Base-by-base conservation (phyloP, 768 basidiomycete species). In the Myochromella boudieri region DNA sequence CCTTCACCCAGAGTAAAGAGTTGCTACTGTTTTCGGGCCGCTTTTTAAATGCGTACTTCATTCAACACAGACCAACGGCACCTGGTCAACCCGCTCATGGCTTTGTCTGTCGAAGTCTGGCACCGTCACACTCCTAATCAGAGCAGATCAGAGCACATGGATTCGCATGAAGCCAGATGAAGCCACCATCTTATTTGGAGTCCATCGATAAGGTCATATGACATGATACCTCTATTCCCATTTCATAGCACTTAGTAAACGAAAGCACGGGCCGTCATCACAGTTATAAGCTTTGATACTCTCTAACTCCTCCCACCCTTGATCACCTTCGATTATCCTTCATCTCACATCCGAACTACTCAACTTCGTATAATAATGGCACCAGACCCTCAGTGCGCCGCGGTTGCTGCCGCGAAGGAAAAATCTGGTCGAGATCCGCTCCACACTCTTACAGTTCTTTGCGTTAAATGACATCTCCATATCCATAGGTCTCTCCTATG, bases 341-440 rank as follows among this genome's bases (percentile, higher is more conserved):
- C 29, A 42, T 17, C 42, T 21, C 25, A 18, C 37, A 22, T 32
- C 24, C 21, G 41, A 27, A 14, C 40, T 6, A 7, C 18, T n/a
- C n/a, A n/a, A n/a, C n/a, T 34, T 34, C 5, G 6, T 34, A 39
- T 20, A 41, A 44, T 4, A n/a, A 58, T 58, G 57, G 57, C 57
- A 38, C 52, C 54, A 38, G 68, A 74, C 66, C 77, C 77, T 8
- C 75, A 73, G 60, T 87, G 86, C 65, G 55, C 72, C 55, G 84
- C 83, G 37, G 68, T 88, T 55, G 68, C 68, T 53, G 66, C 66
- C 22, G 84, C 83, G 10, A 71, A 78, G 68, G 42, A 56, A 1
- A 67, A 59, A 56, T 68, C 72, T 52, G 78, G 85, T 85, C 46
- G n/a, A 64, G 50, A 37, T 3, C 18, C n/a, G 6, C 17, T n/a